Conservation (phyloP, 768 basidiomycete species). For the Russula griseocarnosa region DNA sequence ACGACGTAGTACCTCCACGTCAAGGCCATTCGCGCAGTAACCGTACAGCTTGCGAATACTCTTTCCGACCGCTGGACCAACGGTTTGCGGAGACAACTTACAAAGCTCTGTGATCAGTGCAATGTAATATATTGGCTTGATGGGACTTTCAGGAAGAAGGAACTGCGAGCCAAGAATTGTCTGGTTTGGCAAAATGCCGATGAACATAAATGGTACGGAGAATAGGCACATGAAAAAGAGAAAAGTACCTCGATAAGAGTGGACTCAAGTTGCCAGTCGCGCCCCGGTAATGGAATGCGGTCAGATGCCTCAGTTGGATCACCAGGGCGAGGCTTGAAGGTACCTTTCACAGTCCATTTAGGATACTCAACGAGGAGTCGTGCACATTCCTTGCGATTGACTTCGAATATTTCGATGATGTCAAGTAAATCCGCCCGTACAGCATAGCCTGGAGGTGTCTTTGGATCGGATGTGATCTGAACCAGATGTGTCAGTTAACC, state of each 20-base stretch:
- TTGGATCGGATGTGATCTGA: constrained; percentile 74
- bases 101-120: constrained; percentile 89
- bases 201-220: constrained; percentile 4
- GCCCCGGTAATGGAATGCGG: constrained; percentile 47
- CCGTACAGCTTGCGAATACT: constrained; percentile 85
- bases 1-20: constrained; percentile 74
- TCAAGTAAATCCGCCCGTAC: constrained; percentile 73
- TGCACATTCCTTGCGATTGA: constrained; percentile 95
- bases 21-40: constrained; percentile 77
- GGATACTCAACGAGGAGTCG: constrained; percentile 80
- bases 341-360: constrained; percentile 75
- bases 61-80: constrained; percentile 95
- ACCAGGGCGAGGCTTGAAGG: constrained; percentile 77
- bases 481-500: constrained; percentile 8
- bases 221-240: neutral
- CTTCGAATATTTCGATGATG: constrained; percentile 83
- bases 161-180: constrained; percentile 70
- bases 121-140: constrained; percentile 82
- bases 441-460: constrained; percentile 71
- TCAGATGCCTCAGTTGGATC: constrained; percentile 46
- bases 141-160: constrained; percentile 69
- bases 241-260: constrained; percentile 72
- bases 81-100: constrained; percentile 86
- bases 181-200: constrained; percentile 38
- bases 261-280: constrained; percentile 86